phyloP scores from a whole-genome alignment of 1,284 basidiomycete species.

The Ustilago curta region DNA sequence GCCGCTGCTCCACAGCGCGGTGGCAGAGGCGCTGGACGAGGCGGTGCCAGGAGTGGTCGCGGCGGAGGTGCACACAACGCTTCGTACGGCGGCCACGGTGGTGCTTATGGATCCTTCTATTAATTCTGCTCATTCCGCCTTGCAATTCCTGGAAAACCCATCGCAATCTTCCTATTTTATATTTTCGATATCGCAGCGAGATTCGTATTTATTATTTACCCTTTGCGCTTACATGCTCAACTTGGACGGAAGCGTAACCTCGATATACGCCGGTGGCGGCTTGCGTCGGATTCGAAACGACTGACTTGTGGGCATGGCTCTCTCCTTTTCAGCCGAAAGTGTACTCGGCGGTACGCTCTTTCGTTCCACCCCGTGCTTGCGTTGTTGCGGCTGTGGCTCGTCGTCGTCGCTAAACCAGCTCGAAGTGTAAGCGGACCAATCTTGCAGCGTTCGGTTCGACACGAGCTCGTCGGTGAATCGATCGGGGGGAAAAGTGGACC shows the following conservation, averaged over 20 bases:
- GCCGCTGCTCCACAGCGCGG: slow-evolving; percentile 5
- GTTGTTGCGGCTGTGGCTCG: no score
- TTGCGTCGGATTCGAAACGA: slow-evolving; percentile 11
- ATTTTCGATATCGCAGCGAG: no score
- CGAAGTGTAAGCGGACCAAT: no score
- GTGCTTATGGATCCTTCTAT: slow-evolving; percentile 45
- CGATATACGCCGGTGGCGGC: slow-evolving; percentile 6
- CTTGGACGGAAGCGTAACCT: neutral
- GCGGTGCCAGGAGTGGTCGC: slow-evolving; percentile 12
- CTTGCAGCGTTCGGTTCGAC: no score
- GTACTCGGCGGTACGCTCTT: no score
- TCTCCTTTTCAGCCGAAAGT: neutral
- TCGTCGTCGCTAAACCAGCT: no score
- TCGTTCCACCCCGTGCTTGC: no score
- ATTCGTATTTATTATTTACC: no score
- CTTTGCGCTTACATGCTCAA: neutral
- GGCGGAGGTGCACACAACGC: slow-evolving; percentile 11
- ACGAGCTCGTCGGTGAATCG: no score
- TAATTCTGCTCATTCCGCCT: slow-evolving; percentile 2
- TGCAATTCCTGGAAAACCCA: no score
- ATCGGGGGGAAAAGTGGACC: no score
- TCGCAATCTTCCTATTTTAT: no score
- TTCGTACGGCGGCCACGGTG: slow-evolving; percentile 31
- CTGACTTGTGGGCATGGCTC: neutral
- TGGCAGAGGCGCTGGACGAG: slow-evolving; percentile 17